Conservation (phyloP, 176 grass and related monocot genomes). For the Carex scoparia region DNA sequence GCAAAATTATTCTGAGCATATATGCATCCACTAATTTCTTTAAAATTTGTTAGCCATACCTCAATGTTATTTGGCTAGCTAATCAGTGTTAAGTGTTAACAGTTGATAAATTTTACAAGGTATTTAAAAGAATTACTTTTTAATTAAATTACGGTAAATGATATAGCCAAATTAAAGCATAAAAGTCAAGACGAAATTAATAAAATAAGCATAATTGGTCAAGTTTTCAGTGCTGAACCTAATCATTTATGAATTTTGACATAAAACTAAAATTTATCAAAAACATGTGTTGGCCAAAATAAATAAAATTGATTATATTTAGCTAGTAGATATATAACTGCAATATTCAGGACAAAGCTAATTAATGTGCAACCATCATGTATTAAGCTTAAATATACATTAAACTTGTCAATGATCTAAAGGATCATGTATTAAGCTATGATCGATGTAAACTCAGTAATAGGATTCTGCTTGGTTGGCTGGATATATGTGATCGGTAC, state of each 20-base stretch:
- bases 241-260: neutral
- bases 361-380: neutral
- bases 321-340: no score
- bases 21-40: neutral
- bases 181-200: neutral
- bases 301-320: neutral
- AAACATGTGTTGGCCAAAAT: neutral
- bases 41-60: neutral
- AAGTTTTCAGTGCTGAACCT: neutral
- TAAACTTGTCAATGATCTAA: no score
- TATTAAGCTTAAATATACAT: neutral
- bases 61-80: neutral
- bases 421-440: no score
- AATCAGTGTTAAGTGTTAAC: neutral
- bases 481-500: neutral
- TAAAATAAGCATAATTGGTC: neutral
- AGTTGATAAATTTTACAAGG: neutral
- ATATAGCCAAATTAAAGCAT: neutral
- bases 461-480: no score
- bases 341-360: neutral
- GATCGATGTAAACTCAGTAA: no score
- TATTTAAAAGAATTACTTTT: neutral
- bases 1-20: neutral
- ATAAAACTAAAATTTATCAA: neutral
- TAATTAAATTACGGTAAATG: neutral